Conservation (phyloP, 2,329 filamentous ascomycete genomes). For the Arachnopeziza araneosa region DNA sequence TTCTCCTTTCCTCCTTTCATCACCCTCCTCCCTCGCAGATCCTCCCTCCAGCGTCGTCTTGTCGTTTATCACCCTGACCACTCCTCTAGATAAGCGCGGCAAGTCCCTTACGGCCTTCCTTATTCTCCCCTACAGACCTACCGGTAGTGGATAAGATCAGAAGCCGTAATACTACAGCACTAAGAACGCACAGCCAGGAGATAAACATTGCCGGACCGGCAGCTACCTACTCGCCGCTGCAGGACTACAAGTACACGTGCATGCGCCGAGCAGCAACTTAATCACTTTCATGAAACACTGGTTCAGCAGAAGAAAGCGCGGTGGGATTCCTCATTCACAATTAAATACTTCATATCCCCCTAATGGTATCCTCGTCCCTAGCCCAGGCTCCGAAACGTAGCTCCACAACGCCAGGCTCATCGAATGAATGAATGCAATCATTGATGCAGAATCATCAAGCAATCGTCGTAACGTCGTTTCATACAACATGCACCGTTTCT, state of each 20-base stretch:
- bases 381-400: not conserved
- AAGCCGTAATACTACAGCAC: not conserved
- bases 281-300: no score
- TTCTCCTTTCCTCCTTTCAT: not conserved
- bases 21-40: not conserved
- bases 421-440: not conserved
- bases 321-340: not conserved
- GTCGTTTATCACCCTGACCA: no score
- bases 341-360: not conserved
- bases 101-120: no score
- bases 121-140: not conserved
- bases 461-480: slow-evolving; percentile 14
- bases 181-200: no score
- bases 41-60: not conserved
- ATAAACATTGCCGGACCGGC: no score
- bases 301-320: not conserved
- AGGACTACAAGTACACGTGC: no score
- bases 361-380: not conserved
- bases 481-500: slow-evolving; percentile 2
- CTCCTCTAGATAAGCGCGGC: not conserved
- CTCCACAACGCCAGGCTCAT: not conserved
- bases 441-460: slow-evolving; percentile 13
- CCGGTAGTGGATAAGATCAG: not conserved
- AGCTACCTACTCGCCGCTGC: no score
- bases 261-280: no score